Base-by-base conservation (phyloP, 1,284 basidiomycete species). In the Irpex sp. region DNA sequence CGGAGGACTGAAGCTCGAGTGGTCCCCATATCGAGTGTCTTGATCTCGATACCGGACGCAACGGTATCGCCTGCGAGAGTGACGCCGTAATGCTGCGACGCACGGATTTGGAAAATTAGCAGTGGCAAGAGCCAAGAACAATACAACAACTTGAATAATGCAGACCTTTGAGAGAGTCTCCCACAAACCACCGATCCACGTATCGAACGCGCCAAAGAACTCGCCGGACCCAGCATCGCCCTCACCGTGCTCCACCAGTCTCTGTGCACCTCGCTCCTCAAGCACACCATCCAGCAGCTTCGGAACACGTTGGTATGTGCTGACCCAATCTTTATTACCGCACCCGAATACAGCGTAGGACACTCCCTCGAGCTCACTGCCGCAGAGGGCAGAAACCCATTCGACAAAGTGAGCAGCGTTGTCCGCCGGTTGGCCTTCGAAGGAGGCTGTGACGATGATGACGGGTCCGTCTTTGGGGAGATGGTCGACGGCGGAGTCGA, bases 241-340 rank as follows among this genome's bases (percentile, higher is more conserved):
- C 59, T 74, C 76, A 7, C 81, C 81, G 31, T 79, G 75, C 47
- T 73, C 65, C 6, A 79, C 61, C 6, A 85, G 69, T 11, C 81
- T 74, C 56, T 73, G 72, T 26, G 72, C 82, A 3, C 82, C 82
- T 19, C 72, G 71, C 55, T 74, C 67, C 26, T 69, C 76, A 11
- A 84, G 66, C 1, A 72, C 63, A 13, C 74, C 67, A 67, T 84
- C 82, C 61, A 79, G 74, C 4, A 81, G 69, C 57, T 58, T 78
- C 13, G 83, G 83, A 43, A 85, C 78, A n/a, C 75, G 73, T 69
- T 84, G 82, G 71, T 79, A 84, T 3, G 82, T 84, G 39, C 73
- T 68, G 15, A 75, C 77, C 83, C 83, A 85, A 67, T 84, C 83
- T 59, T 74, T 77, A 70, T 84, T 82, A 4, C 83, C 83, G 61